Evolutionary conservation across 73 alveolate genomes (phyloP), one percentile per base, ranked within the genome.

Genomic region (Effrenium voratum): DNA sequence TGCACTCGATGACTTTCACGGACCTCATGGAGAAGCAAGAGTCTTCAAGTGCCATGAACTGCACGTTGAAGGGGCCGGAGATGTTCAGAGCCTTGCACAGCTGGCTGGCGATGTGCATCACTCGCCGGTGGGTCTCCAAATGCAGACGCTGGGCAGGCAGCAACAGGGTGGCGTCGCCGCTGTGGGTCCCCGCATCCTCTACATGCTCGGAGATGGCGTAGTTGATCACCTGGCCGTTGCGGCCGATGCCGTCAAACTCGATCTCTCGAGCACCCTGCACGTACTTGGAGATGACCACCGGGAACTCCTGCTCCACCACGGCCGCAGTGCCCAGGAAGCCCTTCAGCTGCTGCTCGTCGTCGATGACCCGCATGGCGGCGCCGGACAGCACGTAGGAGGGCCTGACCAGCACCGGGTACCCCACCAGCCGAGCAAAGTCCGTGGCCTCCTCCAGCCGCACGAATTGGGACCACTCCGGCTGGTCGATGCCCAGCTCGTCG

Each of bases 1-100:
- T 93, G 99, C 99, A 93, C 77, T 93, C 99, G 87, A 93, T 93
- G 63, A 93, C 99, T 86, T 90, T 90, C 96, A 90, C 96, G 52
- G 63, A 66, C 68, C 55, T 90, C 96, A 70, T 81, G 91, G 36
- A 34, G 85, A 5, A 30, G n/a, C 38, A 36, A 22, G 10, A 5
- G 60, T 2, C 6, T 34, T 43, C n/a, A n/a, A n/a, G n/a, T n/a
- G n/a, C n/a, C n/a, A 93, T 93, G 77, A 93, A 93, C 99, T 93
- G 99, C 28, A 93, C 80, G 63, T 93, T 93, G 99, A 93, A 93
- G 32, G 99, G 99, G 22, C 99, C 99, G 24, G 99, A 79, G 28
- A 93, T 93, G 88, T 59, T 79, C 88, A 93, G 60, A 45, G 99
- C 99, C 4, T 73, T 88, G 73, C 93, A 79, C 26, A 93, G 83